A percentile compares a stretch with the other conserved stretches of the same genome.
These are phyloP conservation scores for Pythium monospermum DNA, from an alignment of 352 stramenopile species.

Conservation along the genomic window DNA sequence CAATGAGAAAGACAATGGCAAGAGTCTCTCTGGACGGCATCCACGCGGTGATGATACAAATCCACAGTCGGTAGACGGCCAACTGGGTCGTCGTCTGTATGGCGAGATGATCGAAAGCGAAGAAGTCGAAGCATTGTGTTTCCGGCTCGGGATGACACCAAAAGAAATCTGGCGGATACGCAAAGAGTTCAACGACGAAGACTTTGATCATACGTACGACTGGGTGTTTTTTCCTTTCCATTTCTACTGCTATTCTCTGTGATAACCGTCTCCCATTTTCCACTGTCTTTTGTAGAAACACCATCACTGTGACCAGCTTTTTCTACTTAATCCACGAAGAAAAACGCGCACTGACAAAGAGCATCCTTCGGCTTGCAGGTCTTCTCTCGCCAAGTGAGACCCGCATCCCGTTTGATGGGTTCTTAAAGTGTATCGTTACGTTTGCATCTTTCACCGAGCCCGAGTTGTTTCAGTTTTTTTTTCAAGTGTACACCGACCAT, in stretches of 20 bases:
- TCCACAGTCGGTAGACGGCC: neutral
- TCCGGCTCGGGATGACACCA: constrained; percentile 5
- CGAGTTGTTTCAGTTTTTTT: constrained; percentile 58
- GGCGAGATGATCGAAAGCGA: constrained; percentile 18
- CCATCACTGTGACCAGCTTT: constrained; percentile 23
- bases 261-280: neutral
- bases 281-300: constrained; percentile 2
- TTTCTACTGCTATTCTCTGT: neutral
- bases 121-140: constrained; percentile 14
- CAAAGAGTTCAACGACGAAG: constrained; percentile 23
- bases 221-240: too few species aligned
- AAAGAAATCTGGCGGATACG: constrained; percentile 19
- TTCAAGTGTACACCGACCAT: constrained; percentile 41
- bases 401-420: constrained; percentile 53
- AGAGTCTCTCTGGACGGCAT: too few species aligned
- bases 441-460: constrained; percentile 43
- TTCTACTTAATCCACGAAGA: constrained; percentile 60
- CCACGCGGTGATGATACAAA: neutral
- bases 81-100: too few species aligned
- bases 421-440: constrained; percentile 35
- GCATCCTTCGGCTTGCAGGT: constrained; percentile 34
- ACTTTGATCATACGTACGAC: constrained; percentile 29
- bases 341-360: constrained; percentile 33
- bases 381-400: neutral
- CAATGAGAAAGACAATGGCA: neutral